These are phyloP conservation scores for Talaromyces verruculosus DNA, from an alignment of 2,329 filamentous ascomycete species.

Conservation along the genomic window DNA sequence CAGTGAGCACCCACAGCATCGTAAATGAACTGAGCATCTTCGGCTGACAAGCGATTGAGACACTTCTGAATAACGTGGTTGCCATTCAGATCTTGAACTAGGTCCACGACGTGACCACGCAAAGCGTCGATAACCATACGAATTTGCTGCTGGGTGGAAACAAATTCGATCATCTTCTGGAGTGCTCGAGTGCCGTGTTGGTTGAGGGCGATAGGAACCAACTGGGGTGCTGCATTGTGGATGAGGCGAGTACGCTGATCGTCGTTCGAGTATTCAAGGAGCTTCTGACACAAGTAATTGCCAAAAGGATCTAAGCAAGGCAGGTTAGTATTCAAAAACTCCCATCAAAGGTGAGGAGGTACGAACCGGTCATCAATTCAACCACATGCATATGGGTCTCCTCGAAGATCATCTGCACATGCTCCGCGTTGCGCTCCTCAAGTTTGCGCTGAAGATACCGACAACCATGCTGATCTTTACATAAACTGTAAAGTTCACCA, in stretches of 20 bases:
- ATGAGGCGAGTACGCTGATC: conserved; percentile 92
- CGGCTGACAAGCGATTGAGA: conserved; percentile 82
- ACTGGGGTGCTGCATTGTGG: conserved; percentile 79
- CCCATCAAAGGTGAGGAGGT: background rate
- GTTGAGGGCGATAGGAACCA: conserved; percentile 92
- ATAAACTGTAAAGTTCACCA: conserved; percentile 83
- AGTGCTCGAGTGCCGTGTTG: conserved; percentile 94
- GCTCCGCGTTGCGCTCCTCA: conserved; percentile 79
- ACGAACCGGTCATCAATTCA: conserved; percentile 82
- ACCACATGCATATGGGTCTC: conserved; percentile 93
- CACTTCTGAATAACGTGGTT: conserved; percentile 99
- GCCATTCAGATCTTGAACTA: conserved; percentile 96
- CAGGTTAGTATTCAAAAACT: conserved; percentile 26
- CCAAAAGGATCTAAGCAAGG: conserved; percentile 75
- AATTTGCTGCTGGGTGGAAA: conserved; percentile 81
- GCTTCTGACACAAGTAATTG: conserved; percentile 98
- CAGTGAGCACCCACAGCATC: conserved; percentile 86
- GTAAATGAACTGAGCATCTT: conserved; percentile 94
- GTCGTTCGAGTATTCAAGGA: conserved; percentile 91
- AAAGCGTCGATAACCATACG: conserved; percentile 84
- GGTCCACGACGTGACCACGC: conserved; percentile 78
- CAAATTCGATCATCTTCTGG: conserved; percentile 99
- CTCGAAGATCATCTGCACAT: conserved; percentile 88
- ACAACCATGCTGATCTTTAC: conserved; percentile 98
- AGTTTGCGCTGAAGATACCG: conserved; percentile 96